Base-by-base conservation (phyloP, 2,329 filamentous ascomycete species). In the Calonectria multiphialidica region DNA sequence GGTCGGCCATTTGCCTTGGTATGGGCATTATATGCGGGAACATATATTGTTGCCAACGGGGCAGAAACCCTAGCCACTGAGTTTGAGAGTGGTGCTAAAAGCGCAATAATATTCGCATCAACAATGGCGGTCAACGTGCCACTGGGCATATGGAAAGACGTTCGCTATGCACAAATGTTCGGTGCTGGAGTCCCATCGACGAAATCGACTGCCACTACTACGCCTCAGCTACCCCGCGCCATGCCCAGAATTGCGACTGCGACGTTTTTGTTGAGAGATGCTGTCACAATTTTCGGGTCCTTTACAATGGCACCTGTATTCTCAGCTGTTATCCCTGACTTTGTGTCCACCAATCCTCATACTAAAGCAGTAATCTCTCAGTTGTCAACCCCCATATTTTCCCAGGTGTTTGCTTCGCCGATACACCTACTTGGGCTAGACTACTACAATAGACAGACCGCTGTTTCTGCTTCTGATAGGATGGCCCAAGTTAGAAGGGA, bases 111-210 rank as follows among this genome's bases (percentile, higher is more conserved):
- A 0, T 80, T 81, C 28, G 75, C 77, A 9, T 79, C 77, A 1
- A 81, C 80, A 3, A 79, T 80, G 69, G 55, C 78, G 2, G 77
- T 82, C 45, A 82, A 82, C n/a, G 80, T 81, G 2, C 81, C 81
- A 1, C 72, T 82, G 1, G 80, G 81, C 1, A 76, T 82, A 5
- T 77, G 79, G 68, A 82, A 82, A 10, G 81, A 82, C 50, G 70
- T 82, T 8, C 73, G 78, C 5, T 82, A 81, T 42, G 78, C 80
- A 2, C 77, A 81, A 3, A 72, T 81, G 30, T 82, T 79, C 57
- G 78, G 81, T 13, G 65, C 75, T 1, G 64, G 68, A 2, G 47
- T 47, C 3, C 55, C 53, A 18, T 18, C 15, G n/a, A 44, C 16
- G n/a, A 7, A 3, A 6, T 16, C 40, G n/a, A 44, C 69, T 53